Conservation (phyloP, 2,329 filamentous ascomycete genomes). For the Colletotrichum sp. region DNA sequence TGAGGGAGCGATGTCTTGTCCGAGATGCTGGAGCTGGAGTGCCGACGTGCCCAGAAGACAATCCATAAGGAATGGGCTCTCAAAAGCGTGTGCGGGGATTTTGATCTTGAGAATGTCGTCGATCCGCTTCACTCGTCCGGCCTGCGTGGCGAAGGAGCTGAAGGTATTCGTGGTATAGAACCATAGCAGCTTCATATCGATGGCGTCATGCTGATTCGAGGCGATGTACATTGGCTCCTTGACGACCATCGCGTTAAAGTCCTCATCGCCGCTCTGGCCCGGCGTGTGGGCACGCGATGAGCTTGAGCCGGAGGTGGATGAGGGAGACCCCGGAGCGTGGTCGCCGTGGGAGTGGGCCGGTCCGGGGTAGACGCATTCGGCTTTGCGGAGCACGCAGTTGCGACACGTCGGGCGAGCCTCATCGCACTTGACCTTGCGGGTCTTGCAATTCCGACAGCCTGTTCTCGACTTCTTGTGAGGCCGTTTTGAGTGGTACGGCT, state of each 20-base stretch:
- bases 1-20: constrained; percentile 40
- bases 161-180: constrained; percentile 56
- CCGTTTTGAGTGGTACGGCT: constrained; percentile 50
- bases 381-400: constrained; percentile 52
- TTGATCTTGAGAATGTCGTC: constrained; percentile 50
- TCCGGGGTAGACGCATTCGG: constrained; percentile 51
- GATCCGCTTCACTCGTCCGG: constrained; percentile 35
- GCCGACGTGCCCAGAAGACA: constrained; percentile 57
- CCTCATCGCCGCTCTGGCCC: constrained; percentile 9
- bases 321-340: background rate
- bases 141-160: constrained; percentile 48
- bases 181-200: constrained; percentile 61
- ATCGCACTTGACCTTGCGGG: constrained; percentile 60
- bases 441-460: constrained; percentile 61
- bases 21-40: constrained; percentile 50
- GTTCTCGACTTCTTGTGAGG: constrained; percentile 60
- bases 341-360: constrained; percentile 15
- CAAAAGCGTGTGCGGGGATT: constrained; percentile 55
- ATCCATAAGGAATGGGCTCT: constrained; percentile 60
- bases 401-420: constrained; percentile 55
- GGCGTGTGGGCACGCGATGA: constrained; percentile 2
- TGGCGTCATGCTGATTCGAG: constrained; percentile 34
- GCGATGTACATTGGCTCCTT: constrained; percentile 29
- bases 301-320: background rate
- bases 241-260: constrained; percentile 18